These are phyloP conservation scores for Talaromyces marneffei DNA, from an alignment of 2,329 filamentous ascomycete genomes.

Conservation along the genomic window DNA sequence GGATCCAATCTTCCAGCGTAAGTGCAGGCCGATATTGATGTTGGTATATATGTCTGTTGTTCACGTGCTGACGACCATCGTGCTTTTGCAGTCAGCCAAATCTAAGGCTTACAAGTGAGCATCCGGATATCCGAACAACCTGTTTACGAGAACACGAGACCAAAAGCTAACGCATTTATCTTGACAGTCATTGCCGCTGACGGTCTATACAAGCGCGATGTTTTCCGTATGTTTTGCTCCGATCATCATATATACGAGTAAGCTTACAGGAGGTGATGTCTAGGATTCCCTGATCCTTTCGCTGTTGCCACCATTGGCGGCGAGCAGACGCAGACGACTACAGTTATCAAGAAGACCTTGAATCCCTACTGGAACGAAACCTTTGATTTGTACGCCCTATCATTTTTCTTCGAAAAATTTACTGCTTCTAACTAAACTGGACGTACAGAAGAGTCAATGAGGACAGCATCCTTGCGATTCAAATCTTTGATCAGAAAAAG, in stretches of 20 bases:
- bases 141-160: background rate
- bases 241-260: background rate
- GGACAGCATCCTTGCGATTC: conserved; percentile 92
- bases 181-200: conserved; percentile 89
- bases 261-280: background rate
- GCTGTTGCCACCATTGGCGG: conserved; percentile 95
- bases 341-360: conserved; percentile 92
- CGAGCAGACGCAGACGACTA: conserved; percentile 97
- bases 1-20: conserved; percentile 60
- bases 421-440: background rate
- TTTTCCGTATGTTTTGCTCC: conserved; percentile 70
- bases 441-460: conserved; percentile 72
- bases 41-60: background rate
- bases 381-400: conserved; percentile 78
- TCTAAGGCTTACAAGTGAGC: conserved; percentile 82
- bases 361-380: conserved; percentile 99
- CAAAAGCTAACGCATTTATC: conserved; percentile 2
- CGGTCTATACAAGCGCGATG: conserved; percentile 97
- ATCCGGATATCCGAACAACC: conserved; percentile 5
- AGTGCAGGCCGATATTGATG: conserved; percentile 31
- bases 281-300: conserved; percentile 96
- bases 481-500: conserved; percentile 99
- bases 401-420: background rate
- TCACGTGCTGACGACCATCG: conserved; percentile 19
- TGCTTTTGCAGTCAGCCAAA: conserved; percentile 63